phyloP scores from a whole-genome alignment of 2,329 filamentous ascomycete species.

The Sporothrix schenckii region DNA sequence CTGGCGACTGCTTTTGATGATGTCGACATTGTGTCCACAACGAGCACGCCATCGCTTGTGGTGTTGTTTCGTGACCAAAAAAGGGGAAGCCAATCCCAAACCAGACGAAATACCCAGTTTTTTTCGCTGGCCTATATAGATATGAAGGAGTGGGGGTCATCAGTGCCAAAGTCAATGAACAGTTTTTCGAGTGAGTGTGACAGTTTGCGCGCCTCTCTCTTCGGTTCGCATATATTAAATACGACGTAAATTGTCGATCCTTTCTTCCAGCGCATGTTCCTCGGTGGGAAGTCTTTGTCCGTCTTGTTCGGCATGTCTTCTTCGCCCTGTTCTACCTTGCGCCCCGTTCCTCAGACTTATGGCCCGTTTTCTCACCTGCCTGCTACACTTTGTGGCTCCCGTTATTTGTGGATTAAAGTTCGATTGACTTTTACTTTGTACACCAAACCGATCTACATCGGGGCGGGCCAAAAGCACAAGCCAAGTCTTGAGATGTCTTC shows the following conservation, averaged over 20 bases:
- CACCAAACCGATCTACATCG: background rate
- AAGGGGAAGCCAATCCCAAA: background rate
- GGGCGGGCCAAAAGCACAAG: constrained; percentile 7
- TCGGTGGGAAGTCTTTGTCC: background rate
- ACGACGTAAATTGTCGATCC: constrained; percentile 2
- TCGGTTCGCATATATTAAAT: background rate
- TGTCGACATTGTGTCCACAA: constrained; percentile 29
- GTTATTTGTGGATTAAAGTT: background rate
- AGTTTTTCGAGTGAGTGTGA: too few species aligned
- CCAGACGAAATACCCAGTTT: constrained; percentile 14
- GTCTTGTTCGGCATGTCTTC: background rate
- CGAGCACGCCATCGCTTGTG: constrained; percentile 33
- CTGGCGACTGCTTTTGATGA: constrained; percentile 1
- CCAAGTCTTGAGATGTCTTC: background rate
- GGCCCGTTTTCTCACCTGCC: background rate
- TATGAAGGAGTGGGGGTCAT: constrained; percentile 4
- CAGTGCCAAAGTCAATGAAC: background rate
- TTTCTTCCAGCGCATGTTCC: background rate
- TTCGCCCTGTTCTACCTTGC: constrained; percentile 1
- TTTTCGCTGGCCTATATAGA: background rate
- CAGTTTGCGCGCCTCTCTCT: constrained; percentile 1
- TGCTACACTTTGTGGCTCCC: background rate
- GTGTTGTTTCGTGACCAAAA: constrained; percentile 26
- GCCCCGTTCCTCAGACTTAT: background rate
- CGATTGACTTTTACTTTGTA: background rate